phyloP scores from a whole-genome alignment of 495 filamentous ascomycete genomes.

The Xylaria intraflava region DNA sequence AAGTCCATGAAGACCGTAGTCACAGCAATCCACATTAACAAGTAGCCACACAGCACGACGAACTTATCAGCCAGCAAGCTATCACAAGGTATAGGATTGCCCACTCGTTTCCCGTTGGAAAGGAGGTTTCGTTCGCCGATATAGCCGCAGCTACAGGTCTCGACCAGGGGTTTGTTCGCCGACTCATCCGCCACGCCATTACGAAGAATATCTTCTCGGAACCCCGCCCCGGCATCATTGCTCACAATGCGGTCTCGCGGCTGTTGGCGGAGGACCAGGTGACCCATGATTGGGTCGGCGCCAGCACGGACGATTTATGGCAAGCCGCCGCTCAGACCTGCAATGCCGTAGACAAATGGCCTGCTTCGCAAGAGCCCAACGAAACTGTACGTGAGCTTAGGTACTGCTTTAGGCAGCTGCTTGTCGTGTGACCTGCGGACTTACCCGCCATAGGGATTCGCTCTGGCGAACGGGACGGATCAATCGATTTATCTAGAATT shows the following conservation, averaged over 20 bases:
- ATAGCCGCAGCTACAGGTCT: slow-evolving; percentile 24
- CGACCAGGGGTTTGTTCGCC: slow-evolving; percentile 23
- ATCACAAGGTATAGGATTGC: slow-evolving; percentile 12
- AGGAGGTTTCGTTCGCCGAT: slow-evolving; percentile 27
- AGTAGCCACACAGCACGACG: background rate
- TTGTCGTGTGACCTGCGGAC: too few species aligned
- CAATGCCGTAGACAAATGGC: slow-evolving; percentile 14
- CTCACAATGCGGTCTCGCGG: slow-evolving; percentile 1
- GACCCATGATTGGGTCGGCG: slow-evolving; percentile 4
- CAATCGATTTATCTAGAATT: slow-evolving; percentile 6
- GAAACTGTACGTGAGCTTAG: slow-evolving; percentile 5
- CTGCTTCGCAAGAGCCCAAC: slow-evolving; percentile 6
- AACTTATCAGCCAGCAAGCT: slow-evolving; percentile 6
- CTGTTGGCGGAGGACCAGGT: background rate
- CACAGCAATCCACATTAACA: background rate
- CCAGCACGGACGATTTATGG: slow-evolving; percentile 10
- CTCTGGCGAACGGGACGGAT: slow-evolving; percentile 4
- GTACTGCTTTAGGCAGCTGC: too few species aligned
- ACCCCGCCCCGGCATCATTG: slow-evolving; percentile 23
- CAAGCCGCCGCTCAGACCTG: slow-evolving; percentile 10
- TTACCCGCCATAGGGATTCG: slow-evolving; percentile 1
- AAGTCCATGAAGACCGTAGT: background rate
- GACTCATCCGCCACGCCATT: slow-evolving; percentile 40
- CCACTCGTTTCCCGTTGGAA: slow-evolving; percentile 23
- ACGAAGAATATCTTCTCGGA: slow-evolving; percentile 40